Evolutionary conservation across 23 red algal genomes (phyloP), one percentile per base, ranked within the genome.

Genomic region (Gracilaria gracilis): DNA sequence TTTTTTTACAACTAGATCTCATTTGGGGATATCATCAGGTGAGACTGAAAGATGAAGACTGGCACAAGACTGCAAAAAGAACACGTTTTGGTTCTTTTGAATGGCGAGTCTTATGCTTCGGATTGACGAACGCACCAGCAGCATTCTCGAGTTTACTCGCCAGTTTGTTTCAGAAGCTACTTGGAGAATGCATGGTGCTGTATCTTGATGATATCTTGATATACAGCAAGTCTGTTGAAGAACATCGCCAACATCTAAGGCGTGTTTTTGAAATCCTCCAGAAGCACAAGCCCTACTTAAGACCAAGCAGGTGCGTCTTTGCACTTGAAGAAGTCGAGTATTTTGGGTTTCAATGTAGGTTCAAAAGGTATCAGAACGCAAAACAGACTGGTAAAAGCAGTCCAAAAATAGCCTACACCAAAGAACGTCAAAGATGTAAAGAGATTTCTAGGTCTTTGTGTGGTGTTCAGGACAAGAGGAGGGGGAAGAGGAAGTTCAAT

Each of bases 41-140:
- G 51, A n/a, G 57, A 65, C 29, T 85, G 25, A 61, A 0, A 37
- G 81, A 85, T 1, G 11, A 85, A n/a, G 81, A 85, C 42, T 62
- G 55, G 0, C 81, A 61, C 27, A 85, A 85, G 29, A 85, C 81
- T 6, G 49, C 81, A 12, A 85, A 69, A 32, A 29, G 81, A n/a
- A 85, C 81, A 29, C 57, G 81, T 21, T 85, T 85, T 38, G 58
- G 55, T 53, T 46, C 81, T n/a, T 85, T 44, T 39, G 81, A 69
- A 16, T 85, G 81, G 59, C 55, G 9, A 8, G 55, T 66, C 55
- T 66, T 85, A 38, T 85, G 7, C 29, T 85, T 67, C 38, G 57
- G 28, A 47, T 40, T 85, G 44, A 85, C 51, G 28, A 66, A 61
- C 35, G 49, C 55, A 6, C 49, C 55, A 38, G 81, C 81, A 21